Percentiles rank a stretch among this genome's conserved stretches.
These are phyloP conservation scores for Porcisia hertigi DNA, from an alignment of 208 protist species.

Conservation along the genomic window DNA sequence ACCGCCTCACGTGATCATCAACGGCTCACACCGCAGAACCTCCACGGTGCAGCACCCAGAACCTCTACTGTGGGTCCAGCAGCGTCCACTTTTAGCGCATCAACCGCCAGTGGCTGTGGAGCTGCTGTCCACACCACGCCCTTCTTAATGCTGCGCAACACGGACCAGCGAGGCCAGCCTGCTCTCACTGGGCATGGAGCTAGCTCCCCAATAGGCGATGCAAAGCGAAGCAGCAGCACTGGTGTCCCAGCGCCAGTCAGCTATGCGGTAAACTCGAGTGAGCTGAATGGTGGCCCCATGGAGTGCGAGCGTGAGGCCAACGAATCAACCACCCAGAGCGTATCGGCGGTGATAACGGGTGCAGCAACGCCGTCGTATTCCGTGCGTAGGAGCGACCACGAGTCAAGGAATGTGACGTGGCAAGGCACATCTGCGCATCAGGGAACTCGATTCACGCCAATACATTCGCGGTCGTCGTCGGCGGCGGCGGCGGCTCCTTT, in stretches of 20 bases:
- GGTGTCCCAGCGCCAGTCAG: neutral
- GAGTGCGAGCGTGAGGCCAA: neutral
- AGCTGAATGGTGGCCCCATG: too few species aligned
- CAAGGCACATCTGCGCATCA: neutral
- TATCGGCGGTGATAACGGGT: neutral
- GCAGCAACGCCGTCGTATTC: neutral
- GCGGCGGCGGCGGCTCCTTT: neutral
- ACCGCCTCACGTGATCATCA: slow-evolving; percentile 7
- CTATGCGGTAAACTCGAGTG: neutral
- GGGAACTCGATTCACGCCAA: neutral
- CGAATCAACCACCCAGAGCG: neutral
- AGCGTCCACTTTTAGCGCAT: neutral
- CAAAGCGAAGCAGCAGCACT: neutral
- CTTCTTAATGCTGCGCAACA: slow-evolving; percentile 1
- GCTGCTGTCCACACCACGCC: neutral
- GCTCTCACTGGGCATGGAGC: neutral
- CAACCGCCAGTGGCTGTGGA: neutral
- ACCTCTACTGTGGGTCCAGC: too few species aligned
- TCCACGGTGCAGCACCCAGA: slow-evolving; percentile 9
- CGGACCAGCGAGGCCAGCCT: neutral
- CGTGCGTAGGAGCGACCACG: neutral
- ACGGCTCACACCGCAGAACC: slow-evolving; percentile 24
- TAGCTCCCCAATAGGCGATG: neutral
- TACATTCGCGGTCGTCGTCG: neutral
- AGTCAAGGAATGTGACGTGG: neutral